These are phyloP conservation scores for Eucalyptus curtisii DNA, from an alignment of 345 rosid genomes.

Conservation along the genomic window DNA sequence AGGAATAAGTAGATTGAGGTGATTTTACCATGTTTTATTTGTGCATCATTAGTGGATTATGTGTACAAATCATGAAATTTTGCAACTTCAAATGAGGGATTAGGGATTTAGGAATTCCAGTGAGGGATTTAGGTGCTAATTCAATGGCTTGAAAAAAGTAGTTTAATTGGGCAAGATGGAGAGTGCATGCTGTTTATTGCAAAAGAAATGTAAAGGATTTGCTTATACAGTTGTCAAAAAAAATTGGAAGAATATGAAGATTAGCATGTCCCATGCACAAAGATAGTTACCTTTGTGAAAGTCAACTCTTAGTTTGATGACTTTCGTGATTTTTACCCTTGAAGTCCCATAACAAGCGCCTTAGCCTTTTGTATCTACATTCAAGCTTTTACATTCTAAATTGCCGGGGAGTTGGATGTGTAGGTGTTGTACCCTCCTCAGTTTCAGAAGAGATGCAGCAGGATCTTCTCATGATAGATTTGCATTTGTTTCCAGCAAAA, in stretches of 20 bases:
- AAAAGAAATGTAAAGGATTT: background rate
- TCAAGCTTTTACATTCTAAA: background rate
- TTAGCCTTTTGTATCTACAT: background rate
- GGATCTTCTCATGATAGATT: background rate
- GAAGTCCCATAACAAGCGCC: background rate
- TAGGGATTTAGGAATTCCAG: background rate
- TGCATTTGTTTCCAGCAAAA: background rate
- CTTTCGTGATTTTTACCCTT: background rate
- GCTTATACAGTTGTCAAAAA: background rate
- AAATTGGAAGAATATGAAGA: background rate
- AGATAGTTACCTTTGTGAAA: background rate
- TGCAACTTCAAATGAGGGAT: background rate
- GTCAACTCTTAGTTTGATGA: background rate
- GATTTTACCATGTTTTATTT: background rate
- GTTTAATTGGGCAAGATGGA: background rate
- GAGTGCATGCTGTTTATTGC: background rate
- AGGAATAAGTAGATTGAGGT: background rate
- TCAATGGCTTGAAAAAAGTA: background rate
- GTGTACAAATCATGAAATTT: background rate
- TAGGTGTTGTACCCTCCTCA: background rate
- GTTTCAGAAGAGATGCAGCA: background rate
- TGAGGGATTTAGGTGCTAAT: background rate
- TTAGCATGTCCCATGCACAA: background rate
- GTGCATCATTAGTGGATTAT: background rate
- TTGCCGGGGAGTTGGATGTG: background rate